Evolutionary conservation across 768 basidiomycete species (phyloP), one percentile per base, ranked within the genome.

Genomic region (Daedalea quercina): DNA sequence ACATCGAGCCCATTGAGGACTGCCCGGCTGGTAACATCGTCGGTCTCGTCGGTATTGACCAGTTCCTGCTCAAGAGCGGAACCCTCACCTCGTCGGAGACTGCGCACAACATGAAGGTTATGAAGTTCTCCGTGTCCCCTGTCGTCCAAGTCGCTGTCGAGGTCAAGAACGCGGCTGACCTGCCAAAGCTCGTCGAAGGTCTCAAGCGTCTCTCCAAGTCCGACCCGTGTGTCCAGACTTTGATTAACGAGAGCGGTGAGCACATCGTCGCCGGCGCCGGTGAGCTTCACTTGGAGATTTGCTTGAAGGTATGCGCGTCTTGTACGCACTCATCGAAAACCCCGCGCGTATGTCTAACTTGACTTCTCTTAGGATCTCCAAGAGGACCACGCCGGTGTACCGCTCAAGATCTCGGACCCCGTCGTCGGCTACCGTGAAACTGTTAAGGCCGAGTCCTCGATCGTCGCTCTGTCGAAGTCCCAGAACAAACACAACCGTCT

Each of bases 401-500:
- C 96, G 53, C 87, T 99, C 70, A 96, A 95, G 78, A 89, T 92
- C 62, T 98, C 96, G 31, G 91, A 95, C 72, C 92, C 91, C 61
- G 95, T 99, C 69, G 95, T 99, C 62, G 89, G 87, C 47, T 98
- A 97, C 76, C 81, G 93, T 70, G 96, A 98, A 80, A 97, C 96
- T 13, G 94, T 99, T 70, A 92, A 86, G 74, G 73, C 92, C 49
- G 94, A 98, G 73, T 98, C 96, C 6, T 83, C 85, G 47, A 98
- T 98, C 62, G 86, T 91, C 61, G 96, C 96, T 25, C 79, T 99
- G 35, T 98, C 96, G 54, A 99, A 99, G 73, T 98, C 96, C 20
- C 96, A 97, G 76, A 98, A 99, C 82, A 99, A 98, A 81, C 96
- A 99, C 85, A 99, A 99, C 71, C 90, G 96, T 76, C 79, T 99